A percentile compares a stretch with the other conserved stretches of the same genome.
phyloP scores from a whole-genome alignment of 2,329 filamentous ascomycete species.

The Penicillium sp. region DNA sequence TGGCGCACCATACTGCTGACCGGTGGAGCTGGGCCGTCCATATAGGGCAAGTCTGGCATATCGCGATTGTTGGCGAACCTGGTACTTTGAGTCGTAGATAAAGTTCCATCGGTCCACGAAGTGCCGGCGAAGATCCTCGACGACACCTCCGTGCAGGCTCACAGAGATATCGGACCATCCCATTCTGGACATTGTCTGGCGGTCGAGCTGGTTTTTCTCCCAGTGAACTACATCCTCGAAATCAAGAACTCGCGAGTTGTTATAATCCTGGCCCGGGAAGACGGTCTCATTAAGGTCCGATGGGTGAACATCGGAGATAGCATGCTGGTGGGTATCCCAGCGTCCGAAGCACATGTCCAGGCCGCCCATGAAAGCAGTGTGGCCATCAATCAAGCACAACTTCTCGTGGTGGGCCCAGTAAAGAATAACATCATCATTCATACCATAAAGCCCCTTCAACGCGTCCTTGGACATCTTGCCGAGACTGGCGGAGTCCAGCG shows the following conservation, averaged over 20 bases:
- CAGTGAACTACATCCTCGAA: constrained; percentile 77
- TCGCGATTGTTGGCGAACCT: constrained; percentile 56
- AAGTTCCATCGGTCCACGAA: constrained; percentile 92
- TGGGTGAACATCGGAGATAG: constrained; percentile 82
- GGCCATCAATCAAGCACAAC: constrained; percentile 79
- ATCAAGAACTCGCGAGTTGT: constrained; percentile 84
- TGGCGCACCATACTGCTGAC: constrained; percentile 18
- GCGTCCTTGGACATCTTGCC: constrained; percentile 73
- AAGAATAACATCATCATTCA: constrained; percentile 77
- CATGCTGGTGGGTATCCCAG: constrained; percentile 86
- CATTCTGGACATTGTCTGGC: constrained; percentile 80
- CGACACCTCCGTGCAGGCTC: constrained; percentile 73
- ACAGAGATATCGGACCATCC: constrained; percentile 89
- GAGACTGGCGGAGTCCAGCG: constrained; percentile 58
- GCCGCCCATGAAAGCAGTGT: constrained; percentile 86
- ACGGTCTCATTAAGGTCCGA: constrained; percentile 74
- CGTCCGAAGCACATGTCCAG: constrained; percentile 86
- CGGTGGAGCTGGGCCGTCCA: constrained; percentile 35
- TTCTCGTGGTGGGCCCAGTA: constrained; percentile 97
- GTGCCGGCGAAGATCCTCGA: constrained; percentile 74
- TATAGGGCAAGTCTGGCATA: constrained; percentile 49
- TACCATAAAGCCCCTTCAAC: constrained; percentile 79
- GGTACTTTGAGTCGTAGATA: constrained; percentile 83
- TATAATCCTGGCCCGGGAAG: constrained; percentile 91
- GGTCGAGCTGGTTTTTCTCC: constrained; percentile 84